Percentiles rank a stretch among this genome's conserved stretches.
Conservation (phyloP, 192 early-diverging fungal genomes). For the Entomortierella lignicola region DNA sequence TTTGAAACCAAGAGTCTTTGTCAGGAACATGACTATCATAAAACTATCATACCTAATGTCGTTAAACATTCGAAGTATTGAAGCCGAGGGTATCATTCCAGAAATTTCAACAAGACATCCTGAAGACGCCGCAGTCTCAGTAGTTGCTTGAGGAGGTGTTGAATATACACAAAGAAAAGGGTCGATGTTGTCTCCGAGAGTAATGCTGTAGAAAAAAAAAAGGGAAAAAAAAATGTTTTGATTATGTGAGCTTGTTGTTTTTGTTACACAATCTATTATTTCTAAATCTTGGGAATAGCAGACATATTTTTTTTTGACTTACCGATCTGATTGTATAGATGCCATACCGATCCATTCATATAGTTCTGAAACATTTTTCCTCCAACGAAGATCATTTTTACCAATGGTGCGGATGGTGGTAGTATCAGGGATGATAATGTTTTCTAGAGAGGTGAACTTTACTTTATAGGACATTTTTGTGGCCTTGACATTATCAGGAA, state of each 20-base stretch:
- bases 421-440: slow-evolving; percentile 53
- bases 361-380: slow-evolving; percentile 30
- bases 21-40: not conserved
- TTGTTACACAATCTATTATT: too few species aligned
- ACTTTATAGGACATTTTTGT: slow-evolving; percentile 21
- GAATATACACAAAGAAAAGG: slow-evolving; percentile 54
- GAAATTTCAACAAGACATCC: slow-evolving; percentile 42
- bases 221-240: not conserved
- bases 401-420: slow-evolving; percentile 37
- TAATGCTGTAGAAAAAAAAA: slow-evolving; percentile 32
- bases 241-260: too few species aligned
- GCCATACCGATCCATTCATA: slow-evolving; percentile 62
- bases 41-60: slow-evolving; percentile 15
- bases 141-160: slow-evolving; percentile 26
- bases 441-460: not conserved
- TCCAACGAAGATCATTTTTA: slow-evolving; percentile 47
- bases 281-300: too few species aligned
- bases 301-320: not conserved
- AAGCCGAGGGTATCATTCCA: slow-evolving; percentile 50
- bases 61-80: slow-evolving; percentile 38
- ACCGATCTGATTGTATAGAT: slow-evolving; percentile 52
- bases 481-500: slow-evolving; percentile 27
- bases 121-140: slow-evolving; percentile 6
- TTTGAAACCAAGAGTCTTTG: too few species aligned
- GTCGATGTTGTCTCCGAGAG: slow-evolving; percentile 43